phyloP scores from a whole-genome alignment of 2,329 filamentous ascomycete genomes.

The Talaromyces atroroseus region DNA sequence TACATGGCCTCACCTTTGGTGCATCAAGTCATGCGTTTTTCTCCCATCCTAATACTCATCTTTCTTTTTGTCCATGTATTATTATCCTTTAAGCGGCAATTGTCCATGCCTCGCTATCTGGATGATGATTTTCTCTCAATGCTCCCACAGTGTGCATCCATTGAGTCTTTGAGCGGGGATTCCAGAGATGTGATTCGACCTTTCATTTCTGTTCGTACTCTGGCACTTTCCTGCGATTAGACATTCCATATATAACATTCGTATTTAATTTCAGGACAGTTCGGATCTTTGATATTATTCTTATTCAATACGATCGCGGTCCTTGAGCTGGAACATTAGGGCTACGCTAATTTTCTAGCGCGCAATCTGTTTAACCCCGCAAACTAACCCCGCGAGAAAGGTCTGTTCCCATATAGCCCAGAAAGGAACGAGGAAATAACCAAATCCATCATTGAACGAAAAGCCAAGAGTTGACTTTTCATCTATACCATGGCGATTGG shows the following conservation, averaged over 20 bases:
- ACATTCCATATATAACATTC: not conserved
- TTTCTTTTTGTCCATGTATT: constrained; percentile 2
- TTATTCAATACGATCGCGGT: too few relatives aligned
- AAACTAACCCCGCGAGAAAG: not conserved
- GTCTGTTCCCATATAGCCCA: not conserved
- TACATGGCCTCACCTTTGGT: not conserved
- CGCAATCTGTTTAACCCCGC: not conserved
- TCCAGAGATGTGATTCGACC: not conserved
- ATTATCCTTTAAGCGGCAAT: not conserved
- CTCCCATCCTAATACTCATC: not conserved
- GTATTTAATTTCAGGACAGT: not conserved
- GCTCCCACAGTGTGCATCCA: not conserved
- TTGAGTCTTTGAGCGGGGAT: not conserved
- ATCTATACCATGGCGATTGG: constrained; percentile 3
- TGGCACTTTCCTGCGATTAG: constrained; percentile 1
- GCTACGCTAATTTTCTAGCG: not conserved
- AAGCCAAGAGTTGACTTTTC: too few relatives aligned
- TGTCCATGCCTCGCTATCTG: not conserved
- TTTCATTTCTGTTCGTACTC: not conserved
- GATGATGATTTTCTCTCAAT: not conserved
- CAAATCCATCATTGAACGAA: not conserved
- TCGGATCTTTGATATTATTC: not conserved
- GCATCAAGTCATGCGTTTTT: not conserved
- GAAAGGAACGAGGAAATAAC: not conserved
- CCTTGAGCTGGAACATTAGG: not conserved